Percentiles rank a stretch among this genome's conserved stretches.
phyloP scores from a whole-genome alignment of 73 alveolate genomes.

The Uronychia setigera region DNA sequence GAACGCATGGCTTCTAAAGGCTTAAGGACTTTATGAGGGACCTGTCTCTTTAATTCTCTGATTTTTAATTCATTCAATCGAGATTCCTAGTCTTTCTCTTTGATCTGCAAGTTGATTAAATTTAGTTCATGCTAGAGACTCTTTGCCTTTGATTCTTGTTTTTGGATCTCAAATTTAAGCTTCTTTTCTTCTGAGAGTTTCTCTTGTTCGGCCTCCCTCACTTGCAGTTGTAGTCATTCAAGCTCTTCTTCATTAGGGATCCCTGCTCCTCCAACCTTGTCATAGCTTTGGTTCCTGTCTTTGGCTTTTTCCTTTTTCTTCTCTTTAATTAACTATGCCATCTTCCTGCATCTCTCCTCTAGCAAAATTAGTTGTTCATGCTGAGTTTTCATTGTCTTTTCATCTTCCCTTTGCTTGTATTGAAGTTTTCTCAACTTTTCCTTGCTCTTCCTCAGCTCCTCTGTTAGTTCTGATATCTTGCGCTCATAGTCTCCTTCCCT shows the following conservation, averaged over 20 bases:
- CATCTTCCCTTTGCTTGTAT: constrained; percentile 68
- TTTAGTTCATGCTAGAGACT: constrained; percentile 56
- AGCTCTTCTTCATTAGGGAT: constrained; percentile 61
- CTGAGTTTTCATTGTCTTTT: constrained; percentile 56
- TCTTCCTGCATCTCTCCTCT: constrained; percentile 66
- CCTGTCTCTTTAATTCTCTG: constrained; percentile 64
- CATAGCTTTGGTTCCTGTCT: constrained; percentile 20
- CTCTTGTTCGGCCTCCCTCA: constrained; percentile 57
- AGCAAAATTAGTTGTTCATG: constrained; percentile 62
- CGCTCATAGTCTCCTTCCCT: constrained; percentile 66
- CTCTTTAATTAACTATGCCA: constrained; percentile 62
- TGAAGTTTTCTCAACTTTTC: constrained; percentile 59
- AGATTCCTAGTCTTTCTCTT: constrained; percentile 70
- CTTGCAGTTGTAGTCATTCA: constrained; percentile 34
- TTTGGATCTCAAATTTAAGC: constrained; percentile 41
- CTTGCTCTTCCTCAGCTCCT: constrained; percentile 63
- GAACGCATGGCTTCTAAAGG: constrained; percentile 35
- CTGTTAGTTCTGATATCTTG: constrained; percentile 55
- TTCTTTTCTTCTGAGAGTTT: constrained; percentile 54
- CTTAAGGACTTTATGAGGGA: constrained; percentile 60
- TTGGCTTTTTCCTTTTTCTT: constrained; percentile 47
- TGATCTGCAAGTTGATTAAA: constrained; percentile 39
- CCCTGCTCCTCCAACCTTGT: constrained; percentile 21
- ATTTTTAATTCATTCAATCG: constrained; percentile 68
- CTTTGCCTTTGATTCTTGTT: constrained; percentile 52